Conservation (phyloP, 768 basidiomycete species). For the Podaxis rugospora region DNA sequence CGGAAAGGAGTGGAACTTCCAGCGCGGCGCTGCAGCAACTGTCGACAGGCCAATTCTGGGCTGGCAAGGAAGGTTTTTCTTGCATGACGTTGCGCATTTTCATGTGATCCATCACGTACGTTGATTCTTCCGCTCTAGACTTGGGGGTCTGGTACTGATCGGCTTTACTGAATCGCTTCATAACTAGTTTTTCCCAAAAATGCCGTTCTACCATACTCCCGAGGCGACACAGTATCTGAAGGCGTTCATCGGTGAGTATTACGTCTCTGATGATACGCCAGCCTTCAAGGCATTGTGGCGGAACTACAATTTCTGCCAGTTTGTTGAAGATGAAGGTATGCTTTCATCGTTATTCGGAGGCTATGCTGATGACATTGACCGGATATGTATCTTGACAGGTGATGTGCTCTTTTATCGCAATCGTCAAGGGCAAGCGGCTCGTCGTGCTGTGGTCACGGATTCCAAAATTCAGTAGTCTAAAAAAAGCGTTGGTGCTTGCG, state of each 20-base stretch:
- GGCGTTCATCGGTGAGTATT: constrained; percentile 46
- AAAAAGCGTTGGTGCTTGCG: too few relatives aligned
- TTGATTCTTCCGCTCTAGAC: constrained; percentile 3
- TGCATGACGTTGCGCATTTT: constrained; percentile 62
- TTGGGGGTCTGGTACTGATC: background rate
- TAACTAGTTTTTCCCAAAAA: constrained; percentile 55
- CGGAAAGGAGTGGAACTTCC: constrained; percentile 52
- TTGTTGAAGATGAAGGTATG: constrained; percentile 52
- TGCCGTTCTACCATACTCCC: constrained; percentile 55
- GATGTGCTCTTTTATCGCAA: constrained; percentile 43
- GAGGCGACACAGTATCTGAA: constrained; percentile 48
- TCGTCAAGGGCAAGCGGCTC: constrained; percentile 32
- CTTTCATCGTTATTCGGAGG: background rate
- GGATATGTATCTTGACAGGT: constrained; percentile 20
- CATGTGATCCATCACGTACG: constrained; percentile 61
- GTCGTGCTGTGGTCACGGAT: constrained; percentile 23
- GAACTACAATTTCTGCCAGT: constrained; percentile 51
- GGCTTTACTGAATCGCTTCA: background rate
- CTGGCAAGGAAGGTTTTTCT: constrained; percentile 63
- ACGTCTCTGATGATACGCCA: constrained; percentile 36
- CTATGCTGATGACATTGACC: background rate
- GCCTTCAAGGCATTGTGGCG: constrained; percentile 47
- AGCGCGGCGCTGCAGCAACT: constrained; percentile 58
- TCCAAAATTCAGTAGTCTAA: background rate
- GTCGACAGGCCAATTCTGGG: constrained; percentile 56